These are phyloP conservation scores for Pleurotus sapidus DNA, from an alignment of 768 basidiomycete genomes.

Conservation along the genomic window DNA sequence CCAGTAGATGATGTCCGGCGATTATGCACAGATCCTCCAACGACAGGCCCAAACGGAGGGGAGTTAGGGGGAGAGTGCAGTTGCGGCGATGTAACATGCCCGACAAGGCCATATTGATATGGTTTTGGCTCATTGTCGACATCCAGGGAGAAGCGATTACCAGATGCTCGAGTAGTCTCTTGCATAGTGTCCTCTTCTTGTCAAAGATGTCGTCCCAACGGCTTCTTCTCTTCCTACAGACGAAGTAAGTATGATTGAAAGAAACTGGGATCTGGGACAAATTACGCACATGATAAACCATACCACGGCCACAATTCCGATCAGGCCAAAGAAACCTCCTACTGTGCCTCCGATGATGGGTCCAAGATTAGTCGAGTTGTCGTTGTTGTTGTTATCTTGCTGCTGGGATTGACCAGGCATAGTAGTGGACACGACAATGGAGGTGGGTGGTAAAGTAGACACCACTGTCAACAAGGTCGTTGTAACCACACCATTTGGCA, in stretches of 20 bases:
- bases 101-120: conserved; percentile 64
- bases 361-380: conserved; percentile 25
- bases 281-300: conserved; percentile 49
- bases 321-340: conserved; percentile 51
- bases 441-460: conserved; percentile 28
- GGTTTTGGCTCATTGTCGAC: conserved; percentile 44
- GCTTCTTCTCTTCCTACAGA: conserved; percentile 32
- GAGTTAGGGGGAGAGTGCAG: conserved; percentile 33
- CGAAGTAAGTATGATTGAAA: conserved; percentile 10
- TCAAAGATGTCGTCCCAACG: conserved; percentile 54
- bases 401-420: conserved; percentile 8
- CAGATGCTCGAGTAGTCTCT: conserved; percentile 19
- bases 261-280: conserved; percentile 8
- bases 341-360: conserved; percentile 53
- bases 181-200: conserved; percentile 29
- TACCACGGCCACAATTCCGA: conserved; percentile 38
- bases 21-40: conserved; percentile 15
- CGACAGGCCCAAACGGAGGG: conserved; percentile 18
- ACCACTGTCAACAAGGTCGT: conserved; percentile 32
- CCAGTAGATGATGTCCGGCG: conserved; percentile 20
- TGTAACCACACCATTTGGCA: conserved; percentile 37
- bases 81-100: conserved; percentile 32
- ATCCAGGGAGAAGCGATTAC: conserved; percentile 26
- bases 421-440: conserved; percentile 22
- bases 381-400: conserved; percentile 8